Conservation (phyloP, 2,329 filamentous ascomycete genomes). For the Pseudogymnoascus sp. region DNA sequence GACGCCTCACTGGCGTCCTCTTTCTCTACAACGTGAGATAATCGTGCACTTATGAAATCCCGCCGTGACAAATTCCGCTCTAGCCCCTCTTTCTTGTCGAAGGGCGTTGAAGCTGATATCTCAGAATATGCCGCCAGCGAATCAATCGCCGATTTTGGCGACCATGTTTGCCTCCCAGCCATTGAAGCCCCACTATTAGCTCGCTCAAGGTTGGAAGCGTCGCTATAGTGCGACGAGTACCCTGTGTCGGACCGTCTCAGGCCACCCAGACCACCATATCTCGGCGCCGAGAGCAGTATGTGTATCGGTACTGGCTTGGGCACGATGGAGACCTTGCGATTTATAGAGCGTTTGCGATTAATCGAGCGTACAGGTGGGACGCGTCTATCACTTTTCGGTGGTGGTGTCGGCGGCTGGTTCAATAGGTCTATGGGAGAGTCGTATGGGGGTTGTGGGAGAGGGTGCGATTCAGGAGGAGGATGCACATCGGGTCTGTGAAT, state of each 20-base stretch:
- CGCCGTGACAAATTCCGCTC: background rate
- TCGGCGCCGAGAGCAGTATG: background rate
- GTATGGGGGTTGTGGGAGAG: background rate
- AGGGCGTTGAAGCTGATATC: background rate
- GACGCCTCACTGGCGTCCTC: background rate
- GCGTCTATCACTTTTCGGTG: background rate
- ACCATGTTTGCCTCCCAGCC: background rate
- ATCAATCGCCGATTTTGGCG: background rate
- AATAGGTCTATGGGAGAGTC: background rate
- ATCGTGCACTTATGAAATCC: background rate
- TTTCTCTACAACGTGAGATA: background rate
- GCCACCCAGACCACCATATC: background rate
- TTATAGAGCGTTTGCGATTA: background rate
- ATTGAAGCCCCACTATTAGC: background rate
- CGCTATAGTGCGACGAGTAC: background rate
- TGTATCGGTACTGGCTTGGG: background rate
- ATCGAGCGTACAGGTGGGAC: background rate
- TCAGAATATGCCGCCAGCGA: background rate
- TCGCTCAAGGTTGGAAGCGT: background rate
- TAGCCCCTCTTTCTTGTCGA: background rate
- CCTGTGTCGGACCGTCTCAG: background rate
- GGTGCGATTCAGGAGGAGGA: background rate
- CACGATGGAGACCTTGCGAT: background rate
- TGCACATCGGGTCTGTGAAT: background rate
- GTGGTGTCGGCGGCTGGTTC: background rate